phyloP scores from a whole-genome alignment of 78 protist genomes.

The Dictyostelium intermedium region DNA sequence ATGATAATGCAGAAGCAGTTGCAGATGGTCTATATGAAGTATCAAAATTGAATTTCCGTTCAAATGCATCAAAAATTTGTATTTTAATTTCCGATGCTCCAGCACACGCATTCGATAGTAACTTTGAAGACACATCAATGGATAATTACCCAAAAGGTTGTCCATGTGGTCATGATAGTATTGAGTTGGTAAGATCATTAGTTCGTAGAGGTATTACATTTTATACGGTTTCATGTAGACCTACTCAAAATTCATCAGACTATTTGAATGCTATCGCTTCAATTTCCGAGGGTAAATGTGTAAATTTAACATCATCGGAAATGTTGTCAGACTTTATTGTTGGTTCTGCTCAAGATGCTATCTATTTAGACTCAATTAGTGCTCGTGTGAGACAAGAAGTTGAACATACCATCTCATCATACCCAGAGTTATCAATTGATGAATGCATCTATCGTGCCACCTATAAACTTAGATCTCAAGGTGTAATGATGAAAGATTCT shows the following conservation, averaged over 20 bases:
- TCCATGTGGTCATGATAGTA: slow-evolving; percentile 52
- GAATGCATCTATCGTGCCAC: slow-evolving; percentile 64
- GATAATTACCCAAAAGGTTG: slow-evolving; percentile 52
- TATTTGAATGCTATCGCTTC: slow-evolving; percentile 8
- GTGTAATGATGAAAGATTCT: slow-evolving; percentile 6
- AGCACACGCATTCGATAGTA: slow-evolving; percentile 6
- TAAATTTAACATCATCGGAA: not conserved
- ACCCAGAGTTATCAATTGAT: not conserved
- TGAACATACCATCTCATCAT: not conserved
- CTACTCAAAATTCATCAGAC: not conserved
- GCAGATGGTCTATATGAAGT: slow-evolving; percentile 71
- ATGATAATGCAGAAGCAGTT: slow-evolving; percentile 46
- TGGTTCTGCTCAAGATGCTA: slow-evolving; percentile 19
- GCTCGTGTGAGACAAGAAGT: not conserved
- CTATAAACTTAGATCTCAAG: not conserved
- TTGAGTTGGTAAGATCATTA: not conserved
- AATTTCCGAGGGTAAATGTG: slow-evolving; percentile 41
- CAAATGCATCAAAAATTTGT: slow-evolving; percentile 12
- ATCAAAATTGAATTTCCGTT: not conserved
- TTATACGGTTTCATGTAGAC: slow-evolving; percentile 40
- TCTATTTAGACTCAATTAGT: slow-evolving; percentile 22
- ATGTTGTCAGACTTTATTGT: slow-evolving; percentile 17
- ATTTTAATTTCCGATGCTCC: slow-evolving; percentile 60
- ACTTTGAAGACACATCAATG: not conserved
- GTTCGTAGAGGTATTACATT: slow-evolving; percentile 24